Evolutionary conservation across 1,284 basidiomycete genomes (phyloP).

Genomic region (Rhizopogon parksii): DNA sequence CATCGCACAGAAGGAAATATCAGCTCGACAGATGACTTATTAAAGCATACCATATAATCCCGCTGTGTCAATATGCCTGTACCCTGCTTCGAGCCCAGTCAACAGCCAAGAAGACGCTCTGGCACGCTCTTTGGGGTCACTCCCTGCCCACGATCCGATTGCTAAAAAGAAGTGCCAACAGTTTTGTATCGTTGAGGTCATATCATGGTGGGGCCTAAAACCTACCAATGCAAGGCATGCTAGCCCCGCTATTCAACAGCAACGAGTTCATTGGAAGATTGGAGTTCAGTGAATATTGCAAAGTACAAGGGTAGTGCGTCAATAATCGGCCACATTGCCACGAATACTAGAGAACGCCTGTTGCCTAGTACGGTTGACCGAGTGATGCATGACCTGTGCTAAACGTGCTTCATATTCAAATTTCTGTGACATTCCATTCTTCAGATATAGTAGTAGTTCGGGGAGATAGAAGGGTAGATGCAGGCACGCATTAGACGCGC

Average conservation of each 20-base stretch:
- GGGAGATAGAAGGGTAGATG: neutral
- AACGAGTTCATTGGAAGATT: neutral
- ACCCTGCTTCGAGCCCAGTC: constrained; percentile 8
- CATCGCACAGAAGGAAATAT: neutral
- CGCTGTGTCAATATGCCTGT: constrained; percentile 11
- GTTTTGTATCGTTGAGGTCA: neutral
- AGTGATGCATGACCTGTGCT: too few species aligned
- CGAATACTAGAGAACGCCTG: too few species aligned
- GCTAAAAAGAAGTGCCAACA: neutral
- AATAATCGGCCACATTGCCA: too few species aligned
- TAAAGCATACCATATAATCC: constrained; percentile 2
- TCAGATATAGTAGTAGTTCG: neutral
- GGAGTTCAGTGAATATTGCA: too few species aligned
- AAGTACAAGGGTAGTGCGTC: too few species aligned
- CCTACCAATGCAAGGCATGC: constrained; percentile 7
- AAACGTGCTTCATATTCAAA: neutral
- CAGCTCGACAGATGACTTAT: neutral
- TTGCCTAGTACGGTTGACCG: too few species aligned
- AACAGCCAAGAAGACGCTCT: constrained; percentile 3
- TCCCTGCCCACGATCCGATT: constrained; percentile 3
- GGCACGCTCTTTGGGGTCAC: neutral
- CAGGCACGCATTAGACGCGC: neutral
- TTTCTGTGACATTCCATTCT: neutral
- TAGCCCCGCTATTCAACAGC: constrained; percentile 1
- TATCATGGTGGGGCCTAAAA: neutral